A percentile compares a stretch with the other conserved stretches of the same genome.
Conservation (phyloP, 495 filamentous ascomycete genomes). For the Neurospora hispaniola region DNA sequence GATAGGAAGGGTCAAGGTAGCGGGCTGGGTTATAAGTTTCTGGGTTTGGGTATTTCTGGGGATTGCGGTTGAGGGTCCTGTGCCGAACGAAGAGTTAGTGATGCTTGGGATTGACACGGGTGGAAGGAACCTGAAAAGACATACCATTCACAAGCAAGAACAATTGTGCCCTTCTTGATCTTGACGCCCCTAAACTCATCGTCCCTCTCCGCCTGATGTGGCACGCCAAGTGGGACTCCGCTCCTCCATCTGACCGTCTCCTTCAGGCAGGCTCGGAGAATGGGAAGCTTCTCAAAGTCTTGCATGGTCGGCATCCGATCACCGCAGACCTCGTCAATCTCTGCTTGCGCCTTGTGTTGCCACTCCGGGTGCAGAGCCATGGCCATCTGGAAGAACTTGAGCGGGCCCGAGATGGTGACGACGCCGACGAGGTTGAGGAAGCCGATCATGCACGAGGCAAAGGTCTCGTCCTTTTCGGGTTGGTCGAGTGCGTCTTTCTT, state of each 20-base stretch:
- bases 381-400: slow-evolving; percentile 40
- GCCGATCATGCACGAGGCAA: slow-evolving; percentile 39
- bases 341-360: slow-evolving; percentile 42
- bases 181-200: slow-evolving; percentile 39
- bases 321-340: slow-evolving; percentile 49
- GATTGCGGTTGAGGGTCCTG: slow-evolving; percentile 42
- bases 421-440: slow-evolving; percentile 39
- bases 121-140: neutral
- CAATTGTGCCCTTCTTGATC: slow-evolving; percentile 40
- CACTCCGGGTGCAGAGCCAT: slow-evolving; percentile 38
- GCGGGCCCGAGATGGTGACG: slow-evolving; percentile 35
- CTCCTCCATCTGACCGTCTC: slow-evolving; percentile 54
- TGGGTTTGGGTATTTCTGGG: slow-evolving; percentile 39
- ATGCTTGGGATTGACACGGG: neutral
- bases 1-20: slow-evolving; percentile 41
- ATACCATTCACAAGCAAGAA: slow-evolving; percentile 47
- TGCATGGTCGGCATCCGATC: slow-evolving; percentile 37
- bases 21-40: slow-evolving; percentile 45
- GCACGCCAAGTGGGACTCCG: slow-evolving; percentile 39
- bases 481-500: slow-evolving; percentile 29
- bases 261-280: slow-evolving; percentile 46
- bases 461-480: slow-evolving; percentile 29
- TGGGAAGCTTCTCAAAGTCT: slow-evolving; percentile 38
- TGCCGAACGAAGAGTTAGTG: neutral
- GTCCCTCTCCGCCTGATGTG: slow-evolving; percentile 40